A percentile compares a stretch with the other conserved stretches of the same genome.
These are phyloP conservation scores for Halenospora varia DNA, from an alignment of 495 filamentous ascomycete species.

Conservation along the genomic window DNA sequence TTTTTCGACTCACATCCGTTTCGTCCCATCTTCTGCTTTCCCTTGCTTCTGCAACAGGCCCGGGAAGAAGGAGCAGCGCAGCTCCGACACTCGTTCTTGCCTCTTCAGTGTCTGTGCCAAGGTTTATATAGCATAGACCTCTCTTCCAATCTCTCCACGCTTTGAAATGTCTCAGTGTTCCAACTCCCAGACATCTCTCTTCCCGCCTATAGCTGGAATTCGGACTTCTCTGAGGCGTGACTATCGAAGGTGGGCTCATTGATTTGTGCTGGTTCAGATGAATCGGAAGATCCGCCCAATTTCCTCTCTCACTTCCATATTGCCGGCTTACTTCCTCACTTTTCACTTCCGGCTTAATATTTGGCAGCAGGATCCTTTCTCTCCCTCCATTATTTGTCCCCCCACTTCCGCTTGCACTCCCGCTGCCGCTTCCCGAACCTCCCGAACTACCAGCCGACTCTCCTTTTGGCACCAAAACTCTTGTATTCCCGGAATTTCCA, in stretches of 20 bases:
- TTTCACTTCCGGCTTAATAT: too few relatives aligned
- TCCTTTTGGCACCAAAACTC: conserved; percentile 14
- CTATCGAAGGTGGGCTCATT: neutral
- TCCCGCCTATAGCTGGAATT: neutral
- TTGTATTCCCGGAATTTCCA: neutral
- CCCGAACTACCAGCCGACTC: neutral
- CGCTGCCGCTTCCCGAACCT: too few relatives aligned
- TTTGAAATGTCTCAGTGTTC: neutral
- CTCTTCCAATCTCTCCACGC: neutral
- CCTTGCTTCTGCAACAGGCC: neutral
- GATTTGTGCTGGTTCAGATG: neutral
- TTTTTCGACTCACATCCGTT: neutral
- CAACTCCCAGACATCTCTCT: neutral
- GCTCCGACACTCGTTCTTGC: neutral
- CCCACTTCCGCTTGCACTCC: too few relatives aligned
- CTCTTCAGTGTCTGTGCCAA: neutral
- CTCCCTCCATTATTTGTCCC: too few relatives aligned
- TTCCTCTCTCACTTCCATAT: neutral
- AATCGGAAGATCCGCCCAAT: neutral
- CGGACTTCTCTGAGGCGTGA: neutral
- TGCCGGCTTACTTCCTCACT: neutral
- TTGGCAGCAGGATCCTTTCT: too few relatives aligned
- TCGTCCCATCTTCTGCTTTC: neutral
- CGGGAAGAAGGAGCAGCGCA: neutral
- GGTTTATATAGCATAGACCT: neutral